Evolutionary conservation across 2,329 filamentous ascomycete genomes (phyloP), one percentile per base, ranked within the genome.

Genomic region (Falciphora oryzae): DNA sequence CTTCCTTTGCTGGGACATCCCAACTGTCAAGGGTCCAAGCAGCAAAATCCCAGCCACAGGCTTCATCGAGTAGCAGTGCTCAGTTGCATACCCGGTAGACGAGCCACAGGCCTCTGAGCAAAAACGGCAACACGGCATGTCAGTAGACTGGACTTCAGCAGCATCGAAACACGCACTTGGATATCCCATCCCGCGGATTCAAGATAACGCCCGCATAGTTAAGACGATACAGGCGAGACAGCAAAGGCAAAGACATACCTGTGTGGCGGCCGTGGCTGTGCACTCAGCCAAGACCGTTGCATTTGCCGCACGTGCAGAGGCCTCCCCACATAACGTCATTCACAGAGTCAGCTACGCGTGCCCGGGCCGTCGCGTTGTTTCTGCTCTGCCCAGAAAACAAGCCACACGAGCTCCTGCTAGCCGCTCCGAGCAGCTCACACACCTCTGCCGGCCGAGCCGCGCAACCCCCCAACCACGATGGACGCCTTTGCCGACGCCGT

Each of bases 401-500:
- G 25, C 28, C 58, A 35, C 22, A 60, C 29, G 61, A 60, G 58
- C 58, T 60, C n/a, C 14, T 60, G 29, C 29, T 60, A 29, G 22
- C 3, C 22, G 35, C 44, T 53, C n/a, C 58, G 29, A 60, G 11
- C 7, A 60, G 58, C 58, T 32, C 58, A 25, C 25, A 18, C 7
- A 38, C 58, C 13, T 16, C 22, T 31, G n/a, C 28, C 58, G 58
- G 35, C 44, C 44, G 44, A 22, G 44, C 44, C 44, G 44, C 44
- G 22, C 38, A 28, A n/a, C 22, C 53, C 13, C 27, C 58, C 58
- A 64, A 59, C 61, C 64, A 62, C 67, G 65, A 72, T 73, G 71
- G 67, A 70, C 63, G 56, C 53, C 38, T 64, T 68, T 13, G 66
- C 67, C 62, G 59, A 65, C 61, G 58, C 68, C 62, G 66, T 69